These are phyloP conservation scores for Tirmania nivea DNA, from an alignment of 495 filamentous ascomycete genomes.

Conservation along the genomic window DNA sequence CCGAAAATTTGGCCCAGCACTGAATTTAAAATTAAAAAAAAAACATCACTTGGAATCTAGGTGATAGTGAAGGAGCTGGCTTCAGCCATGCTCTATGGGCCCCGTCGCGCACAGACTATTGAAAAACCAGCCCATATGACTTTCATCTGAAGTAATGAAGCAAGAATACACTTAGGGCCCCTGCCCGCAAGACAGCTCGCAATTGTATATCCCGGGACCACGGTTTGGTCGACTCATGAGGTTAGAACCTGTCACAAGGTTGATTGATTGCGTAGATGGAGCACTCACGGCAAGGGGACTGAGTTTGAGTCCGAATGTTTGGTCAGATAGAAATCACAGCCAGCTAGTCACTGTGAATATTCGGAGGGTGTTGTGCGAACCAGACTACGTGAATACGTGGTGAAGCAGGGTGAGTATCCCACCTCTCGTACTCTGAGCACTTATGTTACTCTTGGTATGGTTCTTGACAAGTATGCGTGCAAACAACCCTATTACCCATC, in stretches of 20 bases:
- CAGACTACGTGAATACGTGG: too few species aligned
- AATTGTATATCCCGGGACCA: background rate
- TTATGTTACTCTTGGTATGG: too few species aligned
- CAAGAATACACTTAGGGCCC: background rate
- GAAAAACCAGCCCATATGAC: too few species aligned
- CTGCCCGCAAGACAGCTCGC: background rate
- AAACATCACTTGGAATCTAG: background rate
- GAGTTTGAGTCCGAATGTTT: background rate
- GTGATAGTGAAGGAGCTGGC: background rate
- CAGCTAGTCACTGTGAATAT: too few species aligned
- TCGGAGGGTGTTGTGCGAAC: too few species aligned
- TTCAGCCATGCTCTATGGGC: background rate
- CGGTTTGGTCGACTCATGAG: background rate
- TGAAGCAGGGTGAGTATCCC: too few species aligned
- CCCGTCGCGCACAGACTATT: background rate
- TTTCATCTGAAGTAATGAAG: too few species aligned
- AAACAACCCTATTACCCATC: too few species aligned
- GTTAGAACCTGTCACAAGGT: background rate
- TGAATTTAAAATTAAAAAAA: background rate
- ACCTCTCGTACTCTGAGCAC: too few species aligned
- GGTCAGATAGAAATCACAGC: background rate
- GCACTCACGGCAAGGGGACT: background rate
- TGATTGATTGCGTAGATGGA: background rate
- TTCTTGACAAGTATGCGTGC: too few species aligned
- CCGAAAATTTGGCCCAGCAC: background rate